Conservation (phyloP, 805 yeast species). For the Hanseniaspora meyeri region DNA sequence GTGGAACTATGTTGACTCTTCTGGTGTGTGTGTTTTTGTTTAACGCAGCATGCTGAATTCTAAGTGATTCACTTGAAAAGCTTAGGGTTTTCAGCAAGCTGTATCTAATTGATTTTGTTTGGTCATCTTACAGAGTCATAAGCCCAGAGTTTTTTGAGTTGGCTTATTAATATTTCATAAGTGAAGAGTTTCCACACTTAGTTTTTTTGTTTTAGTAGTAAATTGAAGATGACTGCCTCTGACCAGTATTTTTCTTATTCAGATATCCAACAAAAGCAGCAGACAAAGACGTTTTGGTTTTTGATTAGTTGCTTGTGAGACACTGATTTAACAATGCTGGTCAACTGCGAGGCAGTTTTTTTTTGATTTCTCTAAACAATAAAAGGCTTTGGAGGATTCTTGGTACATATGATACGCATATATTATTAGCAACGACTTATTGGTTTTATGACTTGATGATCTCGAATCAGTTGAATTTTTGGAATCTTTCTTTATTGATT, state of each 20-base stretch:
- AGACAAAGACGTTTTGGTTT: too few species aligned
- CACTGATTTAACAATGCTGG: not conserved
- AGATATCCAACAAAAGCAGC: not conserved
- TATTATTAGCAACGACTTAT: not conserved
- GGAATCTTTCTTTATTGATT: not conserved
- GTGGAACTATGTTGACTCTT: not conserved
- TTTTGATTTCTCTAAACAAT: too few species aligned
- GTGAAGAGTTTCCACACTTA: not conserved
- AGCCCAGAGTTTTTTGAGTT: not conserved
- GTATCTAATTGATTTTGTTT: too few species aligned
- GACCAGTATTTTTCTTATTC: not conserved
- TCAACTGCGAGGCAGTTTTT: not conserved
- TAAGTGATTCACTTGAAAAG: not conserved
- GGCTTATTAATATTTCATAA: not conserved
- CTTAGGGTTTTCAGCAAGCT: too few species aligned
- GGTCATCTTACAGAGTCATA: too few species aligned
- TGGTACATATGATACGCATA: not conserved
- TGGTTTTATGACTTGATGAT: not conserved
- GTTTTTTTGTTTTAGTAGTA: not conserved
- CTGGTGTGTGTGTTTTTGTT: too few species aligned
- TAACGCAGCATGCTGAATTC: not conserved
- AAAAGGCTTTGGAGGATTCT: not conserved
- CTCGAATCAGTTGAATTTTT: constrained; percentile 7
- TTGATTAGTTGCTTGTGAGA: too few species aligned
- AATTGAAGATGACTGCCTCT: not conserved